Evolutionary conservation across 345 rosid species (phyloP).

Genomic region (thale cress (Arabidopsis thaliana)): DNA sequence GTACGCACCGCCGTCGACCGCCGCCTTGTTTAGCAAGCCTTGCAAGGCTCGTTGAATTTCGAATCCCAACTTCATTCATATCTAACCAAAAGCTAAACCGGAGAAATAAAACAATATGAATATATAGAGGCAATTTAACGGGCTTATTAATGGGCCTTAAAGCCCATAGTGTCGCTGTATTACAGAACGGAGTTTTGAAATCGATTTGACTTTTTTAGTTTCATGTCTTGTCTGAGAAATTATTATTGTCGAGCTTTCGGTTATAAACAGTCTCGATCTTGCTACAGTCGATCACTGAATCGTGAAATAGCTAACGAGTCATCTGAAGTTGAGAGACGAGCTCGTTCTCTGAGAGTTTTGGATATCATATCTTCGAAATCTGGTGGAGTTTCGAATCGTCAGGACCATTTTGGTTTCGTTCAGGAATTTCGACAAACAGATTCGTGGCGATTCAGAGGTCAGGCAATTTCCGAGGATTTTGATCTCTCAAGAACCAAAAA

Average conservation of each 20-base stretch:
- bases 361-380: constrained; percentile 54
- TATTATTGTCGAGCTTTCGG: constrained; percentile 19
- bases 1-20: constrained; percentile 60
- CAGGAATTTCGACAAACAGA: constrained; percentile 54
- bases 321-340: constrained; percentile 41
- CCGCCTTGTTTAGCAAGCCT: constrained; percentile 38
- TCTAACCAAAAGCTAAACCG: constrained; percentile 36
- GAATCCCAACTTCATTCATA: constrained; percentile 46
- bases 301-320: constrained; percentile 34
- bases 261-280: constrained; percentile 30
- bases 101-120: neutral
- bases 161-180: neutral
- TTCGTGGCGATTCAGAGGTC: constrained; percentile 38
- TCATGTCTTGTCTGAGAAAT: constrained; percentile 44
- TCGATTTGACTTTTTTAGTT: neutral
- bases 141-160: constrained; percentile 7
- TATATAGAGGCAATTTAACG: neutral
- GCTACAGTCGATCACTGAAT: constrained; percentile 44
- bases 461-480: constrained; percentile 22
- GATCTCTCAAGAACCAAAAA: constrained; percentile 17
- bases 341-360: constrained; percentile 58
- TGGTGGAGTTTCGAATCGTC: constrained; percentile 13
- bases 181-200: neutral
- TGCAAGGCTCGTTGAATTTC: constrained; percentile 49
- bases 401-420: constrained; percentile 61